Conservation (phyloP, 2,329 filamentous ascomycete genomes). For the Alternaria solani region DNA sequence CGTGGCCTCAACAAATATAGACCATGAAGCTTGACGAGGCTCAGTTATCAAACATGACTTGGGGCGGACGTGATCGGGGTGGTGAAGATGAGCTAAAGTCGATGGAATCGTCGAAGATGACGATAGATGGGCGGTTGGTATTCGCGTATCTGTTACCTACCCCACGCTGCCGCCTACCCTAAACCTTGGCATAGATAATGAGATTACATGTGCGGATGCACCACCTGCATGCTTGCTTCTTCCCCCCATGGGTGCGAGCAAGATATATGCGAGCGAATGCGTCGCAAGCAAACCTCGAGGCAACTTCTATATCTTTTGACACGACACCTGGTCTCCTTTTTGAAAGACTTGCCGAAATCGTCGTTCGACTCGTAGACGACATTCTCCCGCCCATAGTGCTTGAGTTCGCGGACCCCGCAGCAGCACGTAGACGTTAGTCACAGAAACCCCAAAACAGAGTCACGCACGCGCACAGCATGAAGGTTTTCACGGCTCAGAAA, state of each 20-base stretch:
- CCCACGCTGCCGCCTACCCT: slow-evolving; percentile 27
- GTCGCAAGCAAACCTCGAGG: background rate
- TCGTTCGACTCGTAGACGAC: slow-evolving; percentile 1
- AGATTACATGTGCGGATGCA: slow-evolving; percentile 24
- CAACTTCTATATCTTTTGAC: background rate
- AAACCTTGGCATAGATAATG: slow-evolving; percentile 33
- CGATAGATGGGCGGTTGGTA: background rate
- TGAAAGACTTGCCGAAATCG: background rate
- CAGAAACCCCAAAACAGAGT: slow-evolving; percentile 32
- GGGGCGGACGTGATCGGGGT: background rate
- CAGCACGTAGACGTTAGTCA: slow-evolving; percentile 33
- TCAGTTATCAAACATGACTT: background rate
- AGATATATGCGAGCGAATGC: slow-evolving; percentile 1
- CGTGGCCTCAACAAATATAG: background rate
- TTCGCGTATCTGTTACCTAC: slow-evolving; percentile 6
- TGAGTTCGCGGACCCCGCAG: slow-evolving; percentile 25
- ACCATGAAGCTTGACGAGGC: background rate
- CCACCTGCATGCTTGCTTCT: slow-evolving; percentile 19
- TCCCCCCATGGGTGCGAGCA: background rate
- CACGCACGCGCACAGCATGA: slow-evolving; percentile 28
- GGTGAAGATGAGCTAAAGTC: background rate
- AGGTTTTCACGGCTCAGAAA: slow-evolving; percentile 17
- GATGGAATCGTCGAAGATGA: background rate
- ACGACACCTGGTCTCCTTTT: background rate
- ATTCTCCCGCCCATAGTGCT: slow-evolving; percentile 11